Evolutionary conservation across 345 rosid genomes (phyloP).

Genomic region (Psidium friedrichsthalianum): DNA sequence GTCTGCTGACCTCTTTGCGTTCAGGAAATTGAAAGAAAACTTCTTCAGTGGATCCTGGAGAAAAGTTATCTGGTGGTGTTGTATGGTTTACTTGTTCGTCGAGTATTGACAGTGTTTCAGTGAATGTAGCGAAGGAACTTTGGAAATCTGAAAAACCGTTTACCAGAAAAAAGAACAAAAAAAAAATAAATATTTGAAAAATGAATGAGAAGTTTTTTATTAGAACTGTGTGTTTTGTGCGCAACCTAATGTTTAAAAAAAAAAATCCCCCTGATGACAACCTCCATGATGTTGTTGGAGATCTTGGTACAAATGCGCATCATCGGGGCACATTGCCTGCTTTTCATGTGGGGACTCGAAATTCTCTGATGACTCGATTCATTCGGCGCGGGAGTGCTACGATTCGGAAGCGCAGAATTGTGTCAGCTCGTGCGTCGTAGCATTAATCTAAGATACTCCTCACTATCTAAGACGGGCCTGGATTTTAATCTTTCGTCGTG

Average conservation of each 20-base stretch:
- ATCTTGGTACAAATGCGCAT: background rate
- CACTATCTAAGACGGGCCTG: background rate
- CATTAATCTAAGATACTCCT: background rate
- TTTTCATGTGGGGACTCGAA: background rate
- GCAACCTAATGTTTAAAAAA: background rate
- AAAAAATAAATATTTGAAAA: background rate
- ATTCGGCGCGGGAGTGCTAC: background rate
- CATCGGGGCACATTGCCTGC: background rate
- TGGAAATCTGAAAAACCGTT: background rate
- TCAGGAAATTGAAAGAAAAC: conserved; percentile 73
- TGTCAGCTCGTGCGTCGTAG: background rate
- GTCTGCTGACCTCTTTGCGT: conserved; percentile 79
- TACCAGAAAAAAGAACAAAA: background rate
- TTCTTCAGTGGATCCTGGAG: conserved; percentile 69
- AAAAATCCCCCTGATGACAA: background rate
- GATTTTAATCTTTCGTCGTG: background rate
- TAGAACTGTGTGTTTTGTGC: background rate
- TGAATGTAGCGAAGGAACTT: background rate
- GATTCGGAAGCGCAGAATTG: background rate
- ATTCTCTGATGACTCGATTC: background rate
- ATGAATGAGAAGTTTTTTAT: background rate
- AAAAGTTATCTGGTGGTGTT: conserved; percentile 84
- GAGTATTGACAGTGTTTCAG: conserved; percentile 46
- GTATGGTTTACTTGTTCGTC: conserved; percentile 88
- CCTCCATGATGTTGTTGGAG: background rate